Evolutionary conservation across 202 grass and related monocot genomes (phyloP), one percentile per base, ranked within the genome.

Genomic region (Elaeis oleifera): DNA sequence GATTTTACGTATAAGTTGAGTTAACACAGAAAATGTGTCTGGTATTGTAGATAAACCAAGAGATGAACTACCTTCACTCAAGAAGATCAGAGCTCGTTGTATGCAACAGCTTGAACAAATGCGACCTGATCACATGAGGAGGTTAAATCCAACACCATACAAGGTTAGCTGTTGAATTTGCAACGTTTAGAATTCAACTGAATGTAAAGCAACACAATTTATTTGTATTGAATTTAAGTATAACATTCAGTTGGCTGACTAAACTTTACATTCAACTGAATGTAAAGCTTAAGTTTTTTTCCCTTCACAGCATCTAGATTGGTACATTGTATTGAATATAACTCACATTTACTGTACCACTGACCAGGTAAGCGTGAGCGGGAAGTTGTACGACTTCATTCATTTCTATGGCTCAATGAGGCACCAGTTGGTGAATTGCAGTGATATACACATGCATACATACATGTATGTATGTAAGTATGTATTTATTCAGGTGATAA

Each of bases 141-240:
- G 94, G 63, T 72, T 99, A 70, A 99, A 99, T 22, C 94, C 94
- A 2, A 99, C 94, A 61, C 94, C 94, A 55, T 99, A 94, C 80
- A 99, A 99, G 88, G 94, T 99, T 72, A 1, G 56, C 9, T 53
- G 23, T 44, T 44, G 11, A 44, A 44, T 14, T 9, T 44, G 11
- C 1, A 44, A 44, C 14, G 36, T 44, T 44, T 44, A 13, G 36
- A 9, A 14, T 44, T 44, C 36, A 44, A 14, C 11, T 14, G 9
- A 44, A 2, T 14, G 36, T 44, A 44, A 13, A 13, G 9, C 13
- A 14, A 13, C 8, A 44, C 36, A 13, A 13, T 44, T 13, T 14
- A 3, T 9, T 44, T 8, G 0, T 44, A 14, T 2, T 44, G 11
- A 44, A 44, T 44, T 44, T 13, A 44, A 44, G 36, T 3, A 2